A percentile compares a stretch with the other conserved stretches of the same genome.
Evolutionary conservation across 768 basidiomycete genomes (phyloP).

Genomic region (Pholiota microspora): DNA sequence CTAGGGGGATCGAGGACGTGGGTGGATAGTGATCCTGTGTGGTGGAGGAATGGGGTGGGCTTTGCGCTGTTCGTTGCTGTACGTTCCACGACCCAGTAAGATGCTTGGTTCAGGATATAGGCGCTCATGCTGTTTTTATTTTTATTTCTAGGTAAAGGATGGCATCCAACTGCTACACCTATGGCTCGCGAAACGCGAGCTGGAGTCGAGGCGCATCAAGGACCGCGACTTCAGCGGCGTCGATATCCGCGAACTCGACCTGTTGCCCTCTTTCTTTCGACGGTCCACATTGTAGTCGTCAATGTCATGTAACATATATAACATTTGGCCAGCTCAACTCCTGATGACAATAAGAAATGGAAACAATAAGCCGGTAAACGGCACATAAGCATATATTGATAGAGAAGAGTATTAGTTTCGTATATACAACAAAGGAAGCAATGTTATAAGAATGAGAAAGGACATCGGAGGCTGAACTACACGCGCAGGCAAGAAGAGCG

Average conservation of each 20-base stretch:
- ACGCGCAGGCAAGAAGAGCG: background rate
- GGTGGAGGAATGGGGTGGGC: constrained; percentile 75
- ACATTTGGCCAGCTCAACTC: background rate
- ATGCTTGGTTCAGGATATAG: background rate
- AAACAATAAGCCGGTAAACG: constrained; percentile 17
- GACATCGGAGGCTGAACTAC: background rate
- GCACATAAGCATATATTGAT: constrained; percentile 23
- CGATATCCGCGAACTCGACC: constrained; percentile 64
- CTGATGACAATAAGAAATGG: background rate
- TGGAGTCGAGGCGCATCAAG: constrained; percentile 66
- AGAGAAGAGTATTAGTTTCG: constrained; percentile 6
- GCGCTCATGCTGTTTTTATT: background rate
- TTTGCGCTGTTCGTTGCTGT: constrained; percentile 68
- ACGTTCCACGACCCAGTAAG: no score
- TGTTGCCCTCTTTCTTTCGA: constrained; percentile 36
- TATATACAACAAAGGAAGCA: constrained; percentile 15
- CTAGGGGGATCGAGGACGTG: constrained; percentile 61
- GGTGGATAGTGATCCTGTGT: constrained; percentile 71
- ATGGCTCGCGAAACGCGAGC: constrained; percentile 68
- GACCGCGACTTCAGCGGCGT: constrained; percentile 72
- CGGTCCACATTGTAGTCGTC: no score
- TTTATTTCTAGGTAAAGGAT: constrained; percentile 54
- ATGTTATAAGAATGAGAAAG: background rate
- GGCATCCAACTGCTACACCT: constrained; percentile 65
- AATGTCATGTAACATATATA: background rate